These are phyloP conservation scores for Leccinum obscurum DNA, from an alignment of 768 basidiomycete genomes.

Conservation along the genomic window DNA sequence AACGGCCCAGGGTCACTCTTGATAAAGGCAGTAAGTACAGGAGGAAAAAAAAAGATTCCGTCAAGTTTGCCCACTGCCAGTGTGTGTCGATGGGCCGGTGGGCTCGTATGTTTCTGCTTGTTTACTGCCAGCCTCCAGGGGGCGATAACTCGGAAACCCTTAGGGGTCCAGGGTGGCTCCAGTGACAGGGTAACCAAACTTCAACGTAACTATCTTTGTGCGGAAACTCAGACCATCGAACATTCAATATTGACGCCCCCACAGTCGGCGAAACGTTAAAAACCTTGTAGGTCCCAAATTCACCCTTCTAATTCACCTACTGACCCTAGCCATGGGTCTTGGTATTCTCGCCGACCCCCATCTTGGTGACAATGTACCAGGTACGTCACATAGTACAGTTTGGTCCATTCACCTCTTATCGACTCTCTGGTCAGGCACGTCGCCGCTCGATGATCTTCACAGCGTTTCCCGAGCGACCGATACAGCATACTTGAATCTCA, in stretches of 20 bases:
- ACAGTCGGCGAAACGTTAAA: neutral
- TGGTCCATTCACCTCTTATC: neutral
- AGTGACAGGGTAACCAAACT: neutral
- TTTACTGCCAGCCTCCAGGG: neutral
- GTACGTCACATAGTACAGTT: neutral
- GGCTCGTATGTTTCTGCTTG: neutral
- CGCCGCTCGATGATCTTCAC: neutral
- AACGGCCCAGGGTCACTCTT: too few relatives aligned
- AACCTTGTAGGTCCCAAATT: neutral
- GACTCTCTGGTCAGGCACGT: neutral
- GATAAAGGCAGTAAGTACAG: too few relatives aligned
- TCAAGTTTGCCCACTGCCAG: too few relatives aligned
- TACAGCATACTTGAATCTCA: neutral
- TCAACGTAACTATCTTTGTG: neutral
- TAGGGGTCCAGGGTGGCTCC: too few relatives aligned
- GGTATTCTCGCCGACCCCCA: neutral
- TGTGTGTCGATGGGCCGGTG: too few relatives aligned
- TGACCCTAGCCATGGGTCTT: neutral
- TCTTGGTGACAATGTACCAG: slow-evolving; percentile 2
- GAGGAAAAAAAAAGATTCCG: too few relatives aligned
- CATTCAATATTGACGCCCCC: neutral
- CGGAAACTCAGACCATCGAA: too few relatives aligned
- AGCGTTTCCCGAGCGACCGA: neutral
- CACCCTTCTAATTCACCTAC: neutral
- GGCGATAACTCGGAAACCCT: too few relatives aligned